phyloP scores from a whole-genome alignment of 2,329 filamentous ascomycete species.

The Aspergillus hiratsukae region DNA sequence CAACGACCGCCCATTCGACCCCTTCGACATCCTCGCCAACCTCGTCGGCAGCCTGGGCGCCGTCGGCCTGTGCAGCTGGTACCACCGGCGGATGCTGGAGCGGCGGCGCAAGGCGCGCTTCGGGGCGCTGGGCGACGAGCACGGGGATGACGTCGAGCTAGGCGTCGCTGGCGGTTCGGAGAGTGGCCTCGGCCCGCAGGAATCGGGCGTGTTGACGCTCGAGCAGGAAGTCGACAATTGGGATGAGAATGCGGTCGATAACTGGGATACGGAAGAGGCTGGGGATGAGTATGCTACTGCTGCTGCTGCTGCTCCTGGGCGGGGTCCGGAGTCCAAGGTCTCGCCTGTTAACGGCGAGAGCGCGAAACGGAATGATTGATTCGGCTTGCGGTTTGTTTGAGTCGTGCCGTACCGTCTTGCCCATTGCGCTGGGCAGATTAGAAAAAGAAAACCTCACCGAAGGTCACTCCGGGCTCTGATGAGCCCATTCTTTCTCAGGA shows the following conservation, averaged over 20 bases:
- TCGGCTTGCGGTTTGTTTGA: not conserved
- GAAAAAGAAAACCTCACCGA: not conserved
- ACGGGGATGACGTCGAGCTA: conserved; percentile 66
- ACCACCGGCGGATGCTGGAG: conserved; percentile 94
- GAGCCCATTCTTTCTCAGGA: not conserved
- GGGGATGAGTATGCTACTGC: conserved; percentile 22
- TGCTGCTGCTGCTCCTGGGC: not conserved
- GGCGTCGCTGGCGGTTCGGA: conserved; percentile 49
- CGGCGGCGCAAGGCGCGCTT: conserved; percentile 69
- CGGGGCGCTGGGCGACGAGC: conserved; percentile 60
- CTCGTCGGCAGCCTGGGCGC: conserved; percentile 70
- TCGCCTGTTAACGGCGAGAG: conserved; percentile 17
- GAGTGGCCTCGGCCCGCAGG: conserved; percentile 49
- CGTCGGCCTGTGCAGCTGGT: conserved; percentile 76
- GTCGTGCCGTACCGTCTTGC: not conserved
- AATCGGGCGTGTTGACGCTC: conserved; percentile 61
- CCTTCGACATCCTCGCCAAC: conserved; percentile 85
- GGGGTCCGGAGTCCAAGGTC: conserved; percentile 18
- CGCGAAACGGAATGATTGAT: conserved; percentile 31
- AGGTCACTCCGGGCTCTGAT: not conserved
- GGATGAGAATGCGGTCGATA: conserved; percentile 76
- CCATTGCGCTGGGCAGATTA: not conserved
- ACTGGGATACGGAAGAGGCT: conserved; percentile 59
- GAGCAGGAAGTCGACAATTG: conserved; percentile 88
- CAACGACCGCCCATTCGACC: conserved; percentile 68